Percentiles rank a stretch among this genome's conserved stretches.
phyloP scores from a whole-genome alignment of 257 asterid genomes.

The Solanum tacnaense region DNA sequence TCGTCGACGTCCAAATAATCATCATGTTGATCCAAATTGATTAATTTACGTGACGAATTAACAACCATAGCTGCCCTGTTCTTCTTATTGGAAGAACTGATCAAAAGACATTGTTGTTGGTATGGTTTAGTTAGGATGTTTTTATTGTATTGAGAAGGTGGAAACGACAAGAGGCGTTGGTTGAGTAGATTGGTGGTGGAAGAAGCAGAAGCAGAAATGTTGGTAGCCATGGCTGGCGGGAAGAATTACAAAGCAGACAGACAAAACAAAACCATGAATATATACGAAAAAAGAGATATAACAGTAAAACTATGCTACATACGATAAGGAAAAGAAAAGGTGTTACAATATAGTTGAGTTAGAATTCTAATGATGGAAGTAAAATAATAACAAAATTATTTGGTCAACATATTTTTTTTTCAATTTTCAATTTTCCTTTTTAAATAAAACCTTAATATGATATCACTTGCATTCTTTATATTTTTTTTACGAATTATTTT shows the following conservation, averaged over 20 bases:
- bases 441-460: background rate
- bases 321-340: background rate
- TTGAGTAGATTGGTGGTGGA: background rate
- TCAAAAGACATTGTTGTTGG: conserved; percentile 6
- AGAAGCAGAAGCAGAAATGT: conserved; percentile 10
- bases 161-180: background rate
- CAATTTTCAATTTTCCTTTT: background rate
- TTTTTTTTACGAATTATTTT: background rate
- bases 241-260: background rate
- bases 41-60: background rate
- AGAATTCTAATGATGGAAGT: background rate
- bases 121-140: conserved; percentile 15
- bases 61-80: background rate
- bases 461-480: background rate
- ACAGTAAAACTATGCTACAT: background rate
- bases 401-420: background rate
- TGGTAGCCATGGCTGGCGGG: conserved; percentile 13
- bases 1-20: conserved; percentile 13
- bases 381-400: background rate
- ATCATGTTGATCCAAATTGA: background rate
- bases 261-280: background rate
- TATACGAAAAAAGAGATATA: background rate
- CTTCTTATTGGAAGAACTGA: conserved; percentile 18
- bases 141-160: conserved; percentile 1
- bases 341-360: background rate